Conservation (phyloP, 306 rosid genomes). For the Cicer bijugum region DNA sequence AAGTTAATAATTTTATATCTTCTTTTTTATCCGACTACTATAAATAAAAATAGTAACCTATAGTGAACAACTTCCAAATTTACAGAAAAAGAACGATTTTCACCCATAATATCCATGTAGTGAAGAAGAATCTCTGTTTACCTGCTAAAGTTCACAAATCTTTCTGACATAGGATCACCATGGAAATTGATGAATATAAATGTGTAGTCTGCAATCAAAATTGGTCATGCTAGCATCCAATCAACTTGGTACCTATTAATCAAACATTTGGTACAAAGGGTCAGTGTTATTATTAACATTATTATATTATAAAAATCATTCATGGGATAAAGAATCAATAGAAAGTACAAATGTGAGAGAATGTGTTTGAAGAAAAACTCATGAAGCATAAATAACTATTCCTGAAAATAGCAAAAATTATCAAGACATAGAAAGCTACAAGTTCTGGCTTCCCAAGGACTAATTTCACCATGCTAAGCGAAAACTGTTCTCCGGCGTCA, state of each 20-base stretch:
- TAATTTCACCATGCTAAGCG: background rate
- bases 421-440: background rate
- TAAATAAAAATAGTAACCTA: conserved; percentile 1
- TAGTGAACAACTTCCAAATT: conserved; percentile 5
- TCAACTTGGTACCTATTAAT: conserved; percentile 55
- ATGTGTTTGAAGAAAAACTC: conserved; percentile 2
- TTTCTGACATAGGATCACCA: conserved; percentile 28
- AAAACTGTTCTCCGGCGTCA: background rate
- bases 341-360: background rate
- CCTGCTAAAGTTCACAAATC: conserved; percentile 38
- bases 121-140: conserved; percentile 26
- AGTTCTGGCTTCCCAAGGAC: background rate
- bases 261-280: conserved; percentile 14
- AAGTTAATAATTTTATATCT: background rate
- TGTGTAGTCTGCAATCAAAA: conserved; percentile 14
- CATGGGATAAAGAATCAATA: conserved; percentile 26
- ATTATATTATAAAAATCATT: conserved; percentile 18
- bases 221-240: conserved; percentile 47
- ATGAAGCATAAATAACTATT: background rate
- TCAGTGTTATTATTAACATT: background rate
- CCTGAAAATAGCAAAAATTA: conserved; percentile 28
- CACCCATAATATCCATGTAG: background rate
- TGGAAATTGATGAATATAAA: conserved; percentile 11
- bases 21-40: conserved; percentile 11
- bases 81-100: conserved; percentile 8